Conservation (phyloP, 495 filamentous ascomycete genomes). For the Penicillium odoratum region DNA sequence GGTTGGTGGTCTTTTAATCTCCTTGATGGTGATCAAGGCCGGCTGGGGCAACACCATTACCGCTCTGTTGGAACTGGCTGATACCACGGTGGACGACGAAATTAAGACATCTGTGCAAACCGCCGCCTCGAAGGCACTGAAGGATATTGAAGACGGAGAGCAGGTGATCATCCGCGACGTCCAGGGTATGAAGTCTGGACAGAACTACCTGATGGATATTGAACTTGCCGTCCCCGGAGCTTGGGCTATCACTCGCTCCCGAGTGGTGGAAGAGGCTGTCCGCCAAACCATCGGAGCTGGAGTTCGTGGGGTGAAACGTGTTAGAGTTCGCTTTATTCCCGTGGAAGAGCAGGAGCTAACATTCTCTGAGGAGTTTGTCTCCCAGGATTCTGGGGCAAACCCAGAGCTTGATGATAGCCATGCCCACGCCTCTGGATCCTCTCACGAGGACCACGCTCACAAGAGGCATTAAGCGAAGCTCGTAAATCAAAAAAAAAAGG, state of each 20-base stretch:
- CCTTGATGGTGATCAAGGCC: slow-evolving; percentile 86
- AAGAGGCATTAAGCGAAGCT: slow-evolving; percentile 28
- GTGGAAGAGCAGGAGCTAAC: slow-evolving; percentile 50
- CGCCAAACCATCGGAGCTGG: slow-evolving; percentile 67
- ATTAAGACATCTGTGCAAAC: slow-evolving; percentile 67
- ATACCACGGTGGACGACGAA: slow-evolving; percentile 83
- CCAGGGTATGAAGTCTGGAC: slow-evolving; percentile 87
- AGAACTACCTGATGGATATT: slow-evolving; percentile 90
- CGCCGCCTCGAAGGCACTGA: slow-evolving; percentile 60
- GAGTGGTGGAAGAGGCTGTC: slow-evolving; percentile 68
- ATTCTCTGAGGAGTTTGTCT: slow-evolving; percentile 79
- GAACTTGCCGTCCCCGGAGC: slow-evolving; percentile 73
- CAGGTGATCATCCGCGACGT: slow-evolving; percentile 67
- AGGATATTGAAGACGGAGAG: slow-evolving; percentile 33
- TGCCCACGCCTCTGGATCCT: slow-evolving; percentile 19
- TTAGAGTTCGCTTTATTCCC: slow-evolving; percentile 80
- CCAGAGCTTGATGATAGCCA: slow-evolving; percentile 38
- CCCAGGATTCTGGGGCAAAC: slow-evolving; percentile 63
- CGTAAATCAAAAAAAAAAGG: neutral
- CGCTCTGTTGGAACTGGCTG: slow-evolving; percentile 82
- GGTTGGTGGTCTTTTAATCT: slow-evolving; percentile 89
- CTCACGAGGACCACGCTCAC: slow-evolving; percentile 28
- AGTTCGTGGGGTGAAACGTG: slow-evolving; percentile 76
- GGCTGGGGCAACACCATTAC: slow-evolving; percentile 82
- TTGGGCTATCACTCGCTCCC: slow-evolving; percentile 69